phyloP scores from a whole-genome alignment of 2,329 filamentous ascomycete genomes.

The Myriosclerotinia duriaeana region DNA sequence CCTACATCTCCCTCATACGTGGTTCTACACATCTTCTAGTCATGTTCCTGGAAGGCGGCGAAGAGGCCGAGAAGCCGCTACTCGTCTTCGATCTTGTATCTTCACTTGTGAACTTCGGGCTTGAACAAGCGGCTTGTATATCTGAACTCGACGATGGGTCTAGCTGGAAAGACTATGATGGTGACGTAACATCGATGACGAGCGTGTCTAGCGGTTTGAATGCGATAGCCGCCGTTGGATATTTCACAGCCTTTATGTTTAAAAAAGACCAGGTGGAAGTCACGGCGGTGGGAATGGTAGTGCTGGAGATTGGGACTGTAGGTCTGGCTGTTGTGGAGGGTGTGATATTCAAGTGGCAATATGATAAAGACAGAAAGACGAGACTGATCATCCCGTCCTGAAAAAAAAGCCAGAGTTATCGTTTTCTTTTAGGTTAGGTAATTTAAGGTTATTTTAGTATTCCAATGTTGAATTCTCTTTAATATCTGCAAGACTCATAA shows the following conservation, averaged over 20 bases:
- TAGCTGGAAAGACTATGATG: constrained; percentile 6
- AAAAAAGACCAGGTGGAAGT: not conserved
- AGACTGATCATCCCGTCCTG: not conserved
- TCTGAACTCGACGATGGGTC: not conserved
- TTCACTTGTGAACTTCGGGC: not conserved
- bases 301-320: not conserved
- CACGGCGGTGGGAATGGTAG: not conserved
- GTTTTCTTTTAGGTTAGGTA: too few relatives aligned
- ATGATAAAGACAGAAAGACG: not conserved
- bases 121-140: not conserved
- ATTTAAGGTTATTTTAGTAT: too few relatives aligned
- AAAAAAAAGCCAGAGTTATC: not conserved
- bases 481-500: too few relatives aligned
- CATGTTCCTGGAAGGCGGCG: not conserved
- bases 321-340: not conserved
- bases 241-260: constrained; percentile 3
- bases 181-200: not conserved
- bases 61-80: not conserved
- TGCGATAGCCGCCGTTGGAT: not conserved
- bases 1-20: constrained; percentile 1
- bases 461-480: too few relatives aligned
- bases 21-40: not conserved
- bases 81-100: constrained; percentile 4
- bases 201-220: not conserved
- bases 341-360: constrained; percentile 3